Evolutionary conservation across 805 yeast genomes (phyloP).

Genomic region (Zygoascus biomembranicola): DNA sequence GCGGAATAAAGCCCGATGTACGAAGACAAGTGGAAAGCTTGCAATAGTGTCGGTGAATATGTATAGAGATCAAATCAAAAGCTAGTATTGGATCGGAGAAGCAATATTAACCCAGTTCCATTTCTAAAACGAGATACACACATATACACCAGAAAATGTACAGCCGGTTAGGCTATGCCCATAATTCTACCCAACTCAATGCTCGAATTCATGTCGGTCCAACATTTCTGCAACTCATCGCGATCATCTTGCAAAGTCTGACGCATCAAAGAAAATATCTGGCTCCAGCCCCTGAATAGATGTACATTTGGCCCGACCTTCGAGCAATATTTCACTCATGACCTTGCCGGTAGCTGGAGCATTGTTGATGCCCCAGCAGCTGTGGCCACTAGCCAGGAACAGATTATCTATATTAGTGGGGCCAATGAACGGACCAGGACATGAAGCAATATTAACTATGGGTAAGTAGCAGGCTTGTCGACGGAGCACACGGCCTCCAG

Average conservation of each 20-base stretch:
- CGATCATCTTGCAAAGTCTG: not conserved
- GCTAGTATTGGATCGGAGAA: too few relatives aligned
- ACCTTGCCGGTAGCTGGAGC: slow-evolving; percentile 96
- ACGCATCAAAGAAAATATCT: slow-evolving; percentile 59
- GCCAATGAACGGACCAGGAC: slow-evolving; percentile 90
- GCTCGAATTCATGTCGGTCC: too few relatives aligned
- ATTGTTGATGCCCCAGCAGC: slow-evolving; percentile 98
- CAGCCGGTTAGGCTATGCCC: too few relatives aligned
- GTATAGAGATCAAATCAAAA: too few relatives aligned
- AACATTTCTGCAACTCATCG: too few relatives aligned
- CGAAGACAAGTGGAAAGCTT: too few relatives aligned
- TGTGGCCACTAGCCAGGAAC: slow-evolving; percentile 83
- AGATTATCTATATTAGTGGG: slow-evolving; percentile 79
- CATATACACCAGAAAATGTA: too few relatives aligned
- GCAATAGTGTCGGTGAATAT: too few relatives aligned
- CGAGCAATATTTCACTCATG: slow-evolving; percentile 77
- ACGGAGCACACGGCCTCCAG: slow-evolving; percentile 65
- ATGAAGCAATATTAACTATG: slow-evolving; percentile 84
- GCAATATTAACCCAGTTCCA: too few relatives aligned
- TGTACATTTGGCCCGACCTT: slow-evolving; percentile 72
- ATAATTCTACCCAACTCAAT: too few relatives aligned
- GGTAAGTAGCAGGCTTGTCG: slow-evolving; percentile 95
- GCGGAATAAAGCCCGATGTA: too few relatives aligned
- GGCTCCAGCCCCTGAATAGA: slow-evolving; percentile 82
- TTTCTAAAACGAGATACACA: too few relatives aligned